Evolutionary conservation across 305 asterid genomes (phyloP).

Genomic region (Ilex paraguariensis): DNA sequence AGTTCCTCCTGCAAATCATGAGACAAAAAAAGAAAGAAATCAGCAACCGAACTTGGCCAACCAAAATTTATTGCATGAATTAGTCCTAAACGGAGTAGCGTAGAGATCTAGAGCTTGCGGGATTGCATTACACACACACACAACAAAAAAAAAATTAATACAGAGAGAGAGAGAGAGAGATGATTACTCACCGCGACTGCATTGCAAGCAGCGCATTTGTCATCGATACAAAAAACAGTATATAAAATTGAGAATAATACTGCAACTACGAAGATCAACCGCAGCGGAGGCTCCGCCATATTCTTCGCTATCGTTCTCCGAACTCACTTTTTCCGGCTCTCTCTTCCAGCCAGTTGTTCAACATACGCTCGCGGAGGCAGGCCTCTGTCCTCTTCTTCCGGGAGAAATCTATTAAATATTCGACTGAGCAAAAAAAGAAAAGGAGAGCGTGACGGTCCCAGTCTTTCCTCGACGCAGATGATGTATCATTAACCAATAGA

Average conservation of each 20-base stretch:
- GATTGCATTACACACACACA: too few species aligned
- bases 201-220: slow-evolving; percentile 85
- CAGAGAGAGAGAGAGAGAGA: not conserved
- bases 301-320: too few species aligned
- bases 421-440: not conserved
- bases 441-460: not conserved
- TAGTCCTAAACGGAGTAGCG: slow-evolving; percentile 3
- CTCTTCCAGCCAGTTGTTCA: too few species aligned
- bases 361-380: too few species aligned
- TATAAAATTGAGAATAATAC: slow-evolving; percentile 14
- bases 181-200: slow-evolving; percentile 76
- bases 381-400: too few species aligned
- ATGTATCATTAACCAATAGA: slow-evolving; percentile 24
- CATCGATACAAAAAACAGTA: slow-evolving; percentile 45
- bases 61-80: not conserved
- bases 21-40: slow-evolving; percentile 3
- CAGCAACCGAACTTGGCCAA: not conserved
- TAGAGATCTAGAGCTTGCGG: not conserved
- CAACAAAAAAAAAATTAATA: not conserved
- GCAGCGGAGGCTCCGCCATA: too few species aligned
- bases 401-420: too few species aligned
- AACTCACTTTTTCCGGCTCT: not conserved
- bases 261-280: too few species aligned
- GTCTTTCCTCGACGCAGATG: slow-evolving; percentile 19
- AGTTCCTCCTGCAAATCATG: slow-evolving; percentile 68